phyloP scores from a whole-genome alignment of 768 basidiomycete species.

The Royoungia palumana region DNA sequence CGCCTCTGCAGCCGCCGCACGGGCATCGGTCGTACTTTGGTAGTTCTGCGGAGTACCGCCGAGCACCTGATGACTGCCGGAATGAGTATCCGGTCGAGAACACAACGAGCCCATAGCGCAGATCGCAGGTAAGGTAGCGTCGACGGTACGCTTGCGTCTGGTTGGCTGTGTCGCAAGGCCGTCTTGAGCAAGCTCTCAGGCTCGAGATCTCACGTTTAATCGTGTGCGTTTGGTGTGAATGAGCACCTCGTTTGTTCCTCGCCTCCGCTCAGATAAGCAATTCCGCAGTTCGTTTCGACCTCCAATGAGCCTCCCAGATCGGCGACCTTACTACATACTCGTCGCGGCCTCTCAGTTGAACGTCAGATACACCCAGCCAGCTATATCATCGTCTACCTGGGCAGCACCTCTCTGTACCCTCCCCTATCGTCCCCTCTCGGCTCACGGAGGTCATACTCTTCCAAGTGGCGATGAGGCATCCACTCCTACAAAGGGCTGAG shows the following conservation, averaged over 20 bases:
- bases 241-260: slow-evolving; percentile 21
- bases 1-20: slow-evolving; percentile 58
- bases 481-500: slow-evolving; percentile 27
- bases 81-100: slow-evolving; percentile 45
- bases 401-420: slow-evolving; percentile 40
- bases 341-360: not conserved
- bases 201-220: slow-evolving; percentile 2
- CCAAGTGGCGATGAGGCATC: slow-evolving; percentile 49
- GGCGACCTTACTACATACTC: no score
- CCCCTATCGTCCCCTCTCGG: slow-evolving; percentile 34
- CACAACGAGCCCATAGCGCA: slow-evolving; percentile 54
- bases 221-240: not conserved
- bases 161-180: not conserved
- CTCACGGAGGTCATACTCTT: slow-evolving; percentile 49
- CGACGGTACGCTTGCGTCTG: not conserved
- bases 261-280: slow-evolving; percentile 6
- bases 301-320: no score
- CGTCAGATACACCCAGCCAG: no score
- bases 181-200: slow-evolving; percentile 14
- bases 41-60: slow-evolving; percentile 29
- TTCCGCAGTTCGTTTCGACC: not conserved
- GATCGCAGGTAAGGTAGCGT: not conserved
- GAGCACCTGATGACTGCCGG: slow-evolving; percentile 48
- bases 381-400: slow-evolving; percentile 10
- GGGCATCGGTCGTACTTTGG: slow-evolving; percentile 39